Evolutionary conservation across 768 basidiomycete species (phyloP).

Genomic region (Arthromyces matolae): DNA sequence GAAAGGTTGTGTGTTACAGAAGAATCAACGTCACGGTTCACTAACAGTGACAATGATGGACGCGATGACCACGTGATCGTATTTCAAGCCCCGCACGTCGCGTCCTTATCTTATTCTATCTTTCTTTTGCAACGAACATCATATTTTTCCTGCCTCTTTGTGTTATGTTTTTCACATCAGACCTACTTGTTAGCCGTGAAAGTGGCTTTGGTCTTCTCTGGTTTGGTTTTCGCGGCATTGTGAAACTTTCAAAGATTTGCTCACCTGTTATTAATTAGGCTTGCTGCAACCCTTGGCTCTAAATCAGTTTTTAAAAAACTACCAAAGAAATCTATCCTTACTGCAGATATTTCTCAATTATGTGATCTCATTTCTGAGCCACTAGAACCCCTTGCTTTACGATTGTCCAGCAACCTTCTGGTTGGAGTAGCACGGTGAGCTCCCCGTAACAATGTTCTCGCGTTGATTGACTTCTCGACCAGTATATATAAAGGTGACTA

Average conservation of each 20-base stretch:
- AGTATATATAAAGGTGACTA: conserved; percentile 47
- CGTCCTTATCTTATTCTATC: too few species aligned
- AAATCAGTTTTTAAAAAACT: conserved; percentile 84
- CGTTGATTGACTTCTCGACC: not conserved
- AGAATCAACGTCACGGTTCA: too few species aligned
- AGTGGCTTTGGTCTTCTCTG: conserved; percentile 89
- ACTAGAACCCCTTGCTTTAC: conserved; percentile 79
- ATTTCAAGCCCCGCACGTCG: too few species aligned
- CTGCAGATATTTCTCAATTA: conserved; percentile 77
- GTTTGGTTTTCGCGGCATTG: conserved; percentile 31
- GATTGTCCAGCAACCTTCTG: conserved; percentile 85
- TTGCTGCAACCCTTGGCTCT: conserved; percentile 86
- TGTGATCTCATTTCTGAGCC: conserved; percentile 81
- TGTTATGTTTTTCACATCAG: conserved; percentile 88
- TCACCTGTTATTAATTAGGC: conserved; percentile 44
- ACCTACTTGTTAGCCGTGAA: conserved; percentile 75
- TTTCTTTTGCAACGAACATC: too few species aligned
- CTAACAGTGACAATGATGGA: too few species aligned
- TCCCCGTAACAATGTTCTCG: not conserved
- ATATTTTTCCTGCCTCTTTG: not conserved
- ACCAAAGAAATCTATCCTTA: conserved; percentile 78
- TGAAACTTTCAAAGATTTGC: not conserved
- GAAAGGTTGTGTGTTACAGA: conserved; percentile 4
- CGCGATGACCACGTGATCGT: conserved; percentile 16
- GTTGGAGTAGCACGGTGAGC: conserved; percentile 84